Evolutionary conservation across 345 rosid genomes (phyloP).

Genomic region (Acer negundo): DNA sequence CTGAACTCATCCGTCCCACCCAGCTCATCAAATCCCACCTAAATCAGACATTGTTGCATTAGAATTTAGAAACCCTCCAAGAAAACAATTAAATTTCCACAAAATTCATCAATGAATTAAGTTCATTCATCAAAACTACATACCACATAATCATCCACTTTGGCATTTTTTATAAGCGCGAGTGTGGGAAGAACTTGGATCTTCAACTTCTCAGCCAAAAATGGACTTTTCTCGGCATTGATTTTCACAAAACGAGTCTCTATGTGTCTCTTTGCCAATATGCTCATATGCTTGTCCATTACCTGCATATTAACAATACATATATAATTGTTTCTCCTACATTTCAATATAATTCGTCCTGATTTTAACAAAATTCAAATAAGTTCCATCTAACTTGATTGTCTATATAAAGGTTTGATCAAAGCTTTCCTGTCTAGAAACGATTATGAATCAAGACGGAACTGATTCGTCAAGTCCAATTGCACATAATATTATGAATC

Average conservation of each 20-base stretch:
- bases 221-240: conserved; percentile 98
- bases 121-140: conserved; percentile 5
- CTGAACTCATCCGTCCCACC: conserved; percentile 95
- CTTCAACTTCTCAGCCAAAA: conserved; percentile 90
- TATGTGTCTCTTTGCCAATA: conserved; percentile 84
- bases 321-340: too few species aligned
- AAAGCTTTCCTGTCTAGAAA: too few species aligned
- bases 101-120: conserved; percentile 2
- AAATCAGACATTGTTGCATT: background rate
- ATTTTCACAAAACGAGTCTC: conserved; percentile 96
- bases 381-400: too few species aligned
- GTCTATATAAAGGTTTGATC: too few species aligned
- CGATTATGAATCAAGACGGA: too few species aligned
- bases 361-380: too few species aligned
- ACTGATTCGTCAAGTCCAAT: too few species aligned
- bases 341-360: background rate
- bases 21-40: conserved; percentile 97
- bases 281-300: conserved; percentile 87
- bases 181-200: conserved; percentile 92
- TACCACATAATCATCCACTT: conserved; percentile 99
- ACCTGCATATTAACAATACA: conserved; percentile 51
- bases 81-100: background rate
- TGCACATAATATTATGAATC: too few species aligned
- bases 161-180: conserved; percentile 91
- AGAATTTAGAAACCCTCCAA: background rate